Evolutionary conservation across 176 grass and related monocot genomes (phyloP).

Genomic region (Zizania latifolia): DNA sequence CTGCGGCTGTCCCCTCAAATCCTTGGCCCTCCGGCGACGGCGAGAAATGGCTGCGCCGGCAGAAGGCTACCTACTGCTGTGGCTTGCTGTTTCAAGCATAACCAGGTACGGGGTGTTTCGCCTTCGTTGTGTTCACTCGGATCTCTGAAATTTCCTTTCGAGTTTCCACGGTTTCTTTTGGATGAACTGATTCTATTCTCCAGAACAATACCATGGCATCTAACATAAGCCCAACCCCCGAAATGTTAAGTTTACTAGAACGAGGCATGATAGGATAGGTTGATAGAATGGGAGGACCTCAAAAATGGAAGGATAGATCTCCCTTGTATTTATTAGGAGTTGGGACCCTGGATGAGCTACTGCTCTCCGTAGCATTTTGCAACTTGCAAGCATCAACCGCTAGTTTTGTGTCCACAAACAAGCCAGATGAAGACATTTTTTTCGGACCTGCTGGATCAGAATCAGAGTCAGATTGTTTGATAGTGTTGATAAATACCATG

Average conservation of each 20-base stretch:
- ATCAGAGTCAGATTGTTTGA: neutral
- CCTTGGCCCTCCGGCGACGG: slow-evolving; percentile 19
- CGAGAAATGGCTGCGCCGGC: slow-evolving; percentile 3
- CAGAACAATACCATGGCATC: neutral
- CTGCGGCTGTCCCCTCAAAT: slow-evolving; percentile 8
- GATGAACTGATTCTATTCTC: neutral
- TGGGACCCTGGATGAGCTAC: too few species aligned
- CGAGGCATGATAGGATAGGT: neutral
- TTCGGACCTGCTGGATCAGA: too few species aligned
- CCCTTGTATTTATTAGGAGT: too few species aligned
- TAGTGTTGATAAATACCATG: neutral
- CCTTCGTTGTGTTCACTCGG: neutral
- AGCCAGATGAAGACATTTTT: too few species aligned
- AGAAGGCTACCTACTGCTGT: neutral
- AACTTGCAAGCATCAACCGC: too few species aligned
- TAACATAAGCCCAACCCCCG: neutral
- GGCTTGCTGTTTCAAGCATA: slow-evolving; percentile 24
- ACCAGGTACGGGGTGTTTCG: slow-evolving; percentile 15
- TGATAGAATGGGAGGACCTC: neutral
- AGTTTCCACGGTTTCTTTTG: neutral
- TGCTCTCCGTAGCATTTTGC: too few species aligned
- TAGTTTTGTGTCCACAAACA: too few species aligned
- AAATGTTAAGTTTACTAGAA: neutral
- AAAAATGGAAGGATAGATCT: neutral
- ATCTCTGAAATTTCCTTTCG: neutral